Percentiles rank a stretch among this genome's conserved stretches.
Conservation (phyloP, 1,284 basidiomycete species). For the Ustilago curta region DNA sequence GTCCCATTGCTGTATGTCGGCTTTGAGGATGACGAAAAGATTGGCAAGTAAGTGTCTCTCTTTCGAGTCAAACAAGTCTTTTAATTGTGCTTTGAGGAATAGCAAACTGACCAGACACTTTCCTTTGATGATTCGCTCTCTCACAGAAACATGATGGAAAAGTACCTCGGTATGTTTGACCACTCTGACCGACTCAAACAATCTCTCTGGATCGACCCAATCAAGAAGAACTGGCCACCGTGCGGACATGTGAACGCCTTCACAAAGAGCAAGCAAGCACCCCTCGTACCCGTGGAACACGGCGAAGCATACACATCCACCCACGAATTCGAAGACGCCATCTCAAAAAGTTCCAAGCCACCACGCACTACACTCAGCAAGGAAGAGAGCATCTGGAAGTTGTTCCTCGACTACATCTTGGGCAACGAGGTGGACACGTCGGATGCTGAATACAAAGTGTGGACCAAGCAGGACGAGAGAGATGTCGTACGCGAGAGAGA, state of each 20-base stretch:
- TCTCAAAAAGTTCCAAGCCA: conserved; percentile 24
- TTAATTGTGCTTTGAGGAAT: background rate
- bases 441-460: conserved; percentile 37
- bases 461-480: conserved; percentile 45
- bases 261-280: conserved; percentile 31
- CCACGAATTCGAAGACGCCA: conserved; percentile 26
- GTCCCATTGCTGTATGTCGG: conserved; percentile 49
- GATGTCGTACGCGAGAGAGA: conserved; percentile 30
- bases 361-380: conserved; percentile 33
- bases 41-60: conserved; percentile 41
- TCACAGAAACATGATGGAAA: conserved; percentile 56
- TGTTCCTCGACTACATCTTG: conserved; percentile 52
- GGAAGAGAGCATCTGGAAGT: conserved; percentile 58
- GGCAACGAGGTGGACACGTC: conserved; percentile 37
- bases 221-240: conserved; percentile 44
- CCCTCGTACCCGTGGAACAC: conserved; percentile 40
- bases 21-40: conserved; percentile 59
- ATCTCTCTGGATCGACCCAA: conserved; percentile 58
- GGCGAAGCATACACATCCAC: conserved; percentile 51
- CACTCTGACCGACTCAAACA: conserved; percentile 47
- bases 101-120: background rate
- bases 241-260: conserved; percentile 55
- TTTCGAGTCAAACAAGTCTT: too few relatives aligned
- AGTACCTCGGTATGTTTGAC: conserved; percentile 53
- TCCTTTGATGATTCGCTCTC: background rate